A percentile compares a stretch with the other conserved stretches of the same genome.
Conservation (phyloP, 1,284 basidiomycete genomes). For the Amylostereum areolatum region DNA sequence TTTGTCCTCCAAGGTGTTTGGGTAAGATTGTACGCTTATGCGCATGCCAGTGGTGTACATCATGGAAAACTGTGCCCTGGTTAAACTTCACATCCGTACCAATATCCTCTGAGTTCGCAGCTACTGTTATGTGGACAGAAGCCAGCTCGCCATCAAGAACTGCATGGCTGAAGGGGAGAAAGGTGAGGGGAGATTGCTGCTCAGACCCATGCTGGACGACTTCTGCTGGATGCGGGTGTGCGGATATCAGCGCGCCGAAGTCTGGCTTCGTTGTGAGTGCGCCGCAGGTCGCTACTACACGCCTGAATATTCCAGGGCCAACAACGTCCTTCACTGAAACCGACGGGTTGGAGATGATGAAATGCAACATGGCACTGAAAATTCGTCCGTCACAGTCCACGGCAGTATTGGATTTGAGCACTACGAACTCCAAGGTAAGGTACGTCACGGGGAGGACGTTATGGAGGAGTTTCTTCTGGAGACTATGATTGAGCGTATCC, state of each 20-base stretch:
- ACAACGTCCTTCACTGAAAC: conserved; percentile 21
- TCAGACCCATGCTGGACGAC: background rate
- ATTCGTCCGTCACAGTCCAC: conserved; percentile 47
- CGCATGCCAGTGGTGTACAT: conserved; percentile 57
- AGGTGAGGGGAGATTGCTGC: conserved; percentile 5
- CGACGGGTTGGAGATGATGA: conserved; percentile 21
- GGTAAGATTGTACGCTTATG: conserved; percentile 43
- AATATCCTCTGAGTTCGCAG: conserved; percentile 14
- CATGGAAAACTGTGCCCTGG: conserved; percentile 37
- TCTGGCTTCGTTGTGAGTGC: background rate
- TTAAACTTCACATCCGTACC: conserved; percentile 31
- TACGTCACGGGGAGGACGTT: conserved; percentile 36
- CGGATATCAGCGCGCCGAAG: background rate
- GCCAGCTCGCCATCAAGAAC: conserved; percentile 44
- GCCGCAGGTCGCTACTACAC: conserved; percentile 21
- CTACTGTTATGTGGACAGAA: conserved; percentile 26
- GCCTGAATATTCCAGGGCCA: conserved; percentile 21
- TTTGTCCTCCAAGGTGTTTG: conserved; percentile 45
- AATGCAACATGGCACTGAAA: conserved; percentile 37
- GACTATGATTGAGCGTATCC: conserved; percentile 20
- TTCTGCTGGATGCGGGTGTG: background rate
- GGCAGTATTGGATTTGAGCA: conserved; percentile 17
- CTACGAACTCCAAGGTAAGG: conserved; percentile 21
- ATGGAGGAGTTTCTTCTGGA: conserved; percentile 24
- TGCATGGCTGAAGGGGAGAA: conserved; percentile 47